Conservation (phyloP, 78 protist genomes). For the Cavenderia fasciculata region DNA sequence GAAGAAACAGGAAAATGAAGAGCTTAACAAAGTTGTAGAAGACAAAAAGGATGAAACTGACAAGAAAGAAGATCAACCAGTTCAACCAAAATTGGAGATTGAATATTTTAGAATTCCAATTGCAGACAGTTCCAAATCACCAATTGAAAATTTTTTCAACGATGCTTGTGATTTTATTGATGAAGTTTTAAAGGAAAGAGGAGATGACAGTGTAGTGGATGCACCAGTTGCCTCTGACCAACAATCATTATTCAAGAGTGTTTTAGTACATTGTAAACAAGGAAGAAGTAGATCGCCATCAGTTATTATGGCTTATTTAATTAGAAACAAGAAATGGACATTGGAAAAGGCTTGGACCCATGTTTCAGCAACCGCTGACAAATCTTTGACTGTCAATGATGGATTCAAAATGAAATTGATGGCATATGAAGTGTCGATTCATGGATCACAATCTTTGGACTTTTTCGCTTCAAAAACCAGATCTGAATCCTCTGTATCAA, state of each 20-base stretch:
- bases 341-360: constrained; percentile 35
- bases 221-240: too few relatives aligned
- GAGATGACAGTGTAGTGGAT: too few relatives aligned
- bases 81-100: not conserved
- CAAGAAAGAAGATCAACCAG: not conserved
- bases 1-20: not conserved
- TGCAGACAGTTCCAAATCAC: constrained; percentile 48
- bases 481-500: too few relatives aligned
- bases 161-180: constrained; percentile 34
- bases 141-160: constrained; percentile 47
- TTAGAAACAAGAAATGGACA: constrained; percentile 18
- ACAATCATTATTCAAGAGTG: too few relatives aligned
- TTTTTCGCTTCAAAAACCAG: too few relatives aligned
- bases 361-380: not conserved
- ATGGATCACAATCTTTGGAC: constrained; percentile 17
- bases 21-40: not conserved
- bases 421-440: constrained; percentile 8
- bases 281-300: constrained; percentile 79
- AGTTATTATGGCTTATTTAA: constrained; percentile 56
- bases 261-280: constrained; percentile 71
- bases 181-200: not conserved
- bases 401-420: constrained; percentile 60
- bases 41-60: not conserved
- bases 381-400: constrained; percentile 30
- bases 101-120: constrained; percentile 55